Conservation (phyloP, 192 early-diverging fungal genomes). For the Radiomyces spectabilis region DNA sequence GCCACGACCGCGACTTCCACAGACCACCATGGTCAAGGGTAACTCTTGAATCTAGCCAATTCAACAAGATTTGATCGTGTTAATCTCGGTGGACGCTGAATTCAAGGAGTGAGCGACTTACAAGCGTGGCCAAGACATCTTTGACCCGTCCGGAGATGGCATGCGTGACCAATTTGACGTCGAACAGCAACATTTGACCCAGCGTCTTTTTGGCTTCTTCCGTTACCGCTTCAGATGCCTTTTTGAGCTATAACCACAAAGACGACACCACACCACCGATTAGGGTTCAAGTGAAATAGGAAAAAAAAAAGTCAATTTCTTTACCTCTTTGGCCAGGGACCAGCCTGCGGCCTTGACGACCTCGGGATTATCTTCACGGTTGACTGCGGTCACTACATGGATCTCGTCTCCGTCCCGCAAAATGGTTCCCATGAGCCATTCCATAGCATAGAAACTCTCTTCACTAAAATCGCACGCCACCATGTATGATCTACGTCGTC, state of each 20-base stretch:
- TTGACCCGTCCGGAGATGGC: constrained; percentile 22
- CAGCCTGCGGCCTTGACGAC: constrained; percentile 12
- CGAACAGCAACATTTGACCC: constrained; percentile 25
- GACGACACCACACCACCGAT: too few species aligned
- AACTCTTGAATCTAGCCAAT: constrained; percentile 32
- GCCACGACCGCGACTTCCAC: constrained; percentile 37
- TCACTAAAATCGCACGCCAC: constrained; percentile 45
- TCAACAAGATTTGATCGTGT: neutral
- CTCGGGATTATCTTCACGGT: constrained; percentile 31
- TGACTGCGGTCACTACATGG: constrained; percentile 38
- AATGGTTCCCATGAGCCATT: constrained; percentile 42
- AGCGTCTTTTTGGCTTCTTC: constrained; percentile 10
- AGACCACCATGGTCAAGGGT: constrained; percentile 39
- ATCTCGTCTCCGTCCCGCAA: constrained; percentile 42
- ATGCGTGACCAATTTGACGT: constrained; percentile 19
- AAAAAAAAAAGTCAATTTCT: neutral
- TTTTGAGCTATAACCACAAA: constrained; percentile 25
- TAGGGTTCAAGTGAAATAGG: too few species aligned
- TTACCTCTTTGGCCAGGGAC: constrained; percentile 23
- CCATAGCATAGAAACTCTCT: constrained; percentile 39
- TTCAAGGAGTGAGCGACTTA: neutral
- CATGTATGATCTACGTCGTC: constrained; percentile 26
- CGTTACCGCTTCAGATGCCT: constrained; percentile 10
- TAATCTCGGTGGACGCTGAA: too few species aligned
- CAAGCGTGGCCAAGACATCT: constrained; percentile 18